A percentile compares a stretch with the other conserved stretches of the same genome.
Conservation (phyloP, 1,284 basidiomycete genomes). For the Papiliotrema flavescens region DNA sequence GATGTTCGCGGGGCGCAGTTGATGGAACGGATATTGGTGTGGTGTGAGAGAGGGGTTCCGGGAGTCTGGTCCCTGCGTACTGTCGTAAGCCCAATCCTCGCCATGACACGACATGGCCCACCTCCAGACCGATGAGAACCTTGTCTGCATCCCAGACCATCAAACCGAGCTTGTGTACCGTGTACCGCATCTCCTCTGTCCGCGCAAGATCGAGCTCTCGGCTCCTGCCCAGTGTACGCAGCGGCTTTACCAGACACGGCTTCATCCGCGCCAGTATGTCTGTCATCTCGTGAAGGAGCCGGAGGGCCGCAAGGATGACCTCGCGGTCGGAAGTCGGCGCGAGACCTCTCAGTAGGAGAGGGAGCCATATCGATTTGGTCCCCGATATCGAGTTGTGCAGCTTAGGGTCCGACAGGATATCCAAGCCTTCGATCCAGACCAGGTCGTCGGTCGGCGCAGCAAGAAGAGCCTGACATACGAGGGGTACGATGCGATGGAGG, state of each 20-base stretch:
- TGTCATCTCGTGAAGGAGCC: slow-evolving; percentile 18
- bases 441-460: slow-evolving; percentile 21
- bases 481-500: slow-evolving; percentile 33
- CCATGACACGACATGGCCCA: background rate
- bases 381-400: slow-evolving; percentile 21
- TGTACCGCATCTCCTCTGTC: slow-evolving; percentile 11
- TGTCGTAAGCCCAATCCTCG: background rate
- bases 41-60: background rate
- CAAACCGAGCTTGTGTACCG: slow-evolving; percentile 15
- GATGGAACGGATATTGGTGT: background rate
- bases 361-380: slow-evolving; percentile 37
- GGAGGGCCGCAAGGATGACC: slow-evolving; percentile 23
- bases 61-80: background rate
- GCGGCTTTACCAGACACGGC: slow-evolving; percentile 32
- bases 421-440: slow-evolving; percentile 34
- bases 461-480: slow-evolving; percentile 34
- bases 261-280: slow-evolving; percentile 33
- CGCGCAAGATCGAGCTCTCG: background rate
- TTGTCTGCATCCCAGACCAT: slow-evolving; percentile 12
- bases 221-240: slow-evolving; percentile 16
- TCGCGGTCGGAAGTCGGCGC: slow-evolving; percentile 13
- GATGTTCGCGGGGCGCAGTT: slow-evolving; percentile 15
- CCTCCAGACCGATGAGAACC: slow-evolving; percentile 5
- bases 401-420: slow-evolving; percentile 26
- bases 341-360: slow-evolving; percentile 30